These are phyloP conservation scores for Zalaria obscura DNA, from an alignment of 2,329 filamentous ascomycete genomes.

Conservation along the genomic window DNA sequence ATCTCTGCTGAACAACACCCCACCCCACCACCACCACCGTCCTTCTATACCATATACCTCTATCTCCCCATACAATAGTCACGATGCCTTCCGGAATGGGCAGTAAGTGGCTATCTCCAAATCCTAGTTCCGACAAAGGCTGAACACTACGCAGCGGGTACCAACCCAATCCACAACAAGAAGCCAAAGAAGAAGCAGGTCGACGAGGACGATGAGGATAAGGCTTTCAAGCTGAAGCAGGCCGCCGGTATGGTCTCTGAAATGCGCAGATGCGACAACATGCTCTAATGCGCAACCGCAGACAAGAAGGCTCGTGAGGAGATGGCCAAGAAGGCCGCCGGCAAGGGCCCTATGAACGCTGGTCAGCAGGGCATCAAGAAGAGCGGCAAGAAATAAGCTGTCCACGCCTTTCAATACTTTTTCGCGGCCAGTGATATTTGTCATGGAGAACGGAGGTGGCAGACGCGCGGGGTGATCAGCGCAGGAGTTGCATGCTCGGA, in stretches of 20 bases:
- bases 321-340: conserved; percentile 70
- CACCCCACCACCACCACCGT: not conserved
- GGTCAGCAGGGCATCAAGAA: conserved; percentile 91
- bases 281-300: conserved; percentile 10
- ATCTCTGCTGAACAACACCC: too few relatives aligned
- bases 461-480: too few relatives aligned
- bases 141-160: conserved; percentile 25
- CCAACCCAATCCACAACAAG: conserved; percentile 53
- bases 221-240: conserved; percentile 73
- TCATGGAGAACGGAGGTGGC: too few relatives aligned
- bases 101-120: conserved; percentile 20
- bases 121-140: conserved; percentile 7
- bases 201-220: conserved; percentile 77
- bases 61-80: conserved; percentile 4
- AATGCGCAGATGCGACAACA: not conserved
- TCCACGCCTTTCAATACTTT: too few relatives aligned
- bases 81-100: conserved; percentile 37
- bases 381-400: conserved; percentile 77
- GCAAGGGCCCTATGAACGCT: conserved; percentile 78
- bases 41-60: not conserved
- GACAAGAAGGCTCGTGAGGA: conserved; percentile 61
- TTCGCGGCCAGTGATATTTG: too few relatives aligned
- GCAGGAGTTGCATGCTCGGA: too few relatives aligned
- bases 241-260: conserved; percentile 55
- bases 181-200: conserved; percentile 62